These are phyloP conservation scores for Gentiana straminea DNA, from an alignment of 257 asterid genomes.

Conservation along the genomic window DNA sequence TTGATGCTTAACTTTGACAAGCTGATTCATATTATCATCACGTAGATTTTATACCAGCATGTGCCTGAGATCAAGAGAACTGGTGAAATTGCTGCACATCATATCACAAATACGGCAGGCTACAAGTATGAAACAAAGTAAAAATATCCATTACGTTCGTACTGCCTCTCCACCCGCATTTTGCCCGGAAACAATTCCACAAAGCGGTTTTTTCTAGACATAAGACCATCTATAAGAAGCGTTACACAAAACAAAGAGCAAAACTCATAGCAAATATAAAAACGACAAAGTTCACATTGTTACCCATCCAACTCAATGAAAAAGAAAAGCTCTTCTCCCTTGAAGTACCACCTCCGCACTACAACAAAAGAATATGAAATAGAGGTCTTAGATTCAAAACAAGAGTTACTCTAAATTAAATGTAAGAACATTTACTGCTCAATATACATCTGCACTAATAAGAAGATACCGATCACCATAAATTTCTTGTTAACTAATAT, in stretches of 20 bases:
- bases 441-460: no score
- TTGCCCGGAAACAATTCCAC: constrained; percentile 85
- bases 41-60: constrained; percentile 43
- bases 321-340: constrained; percentile 68
- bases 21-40: constrained; percentile 30
- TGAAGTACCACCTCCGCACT: constrained; percentile 77
- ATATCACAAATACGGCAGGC: background rate
- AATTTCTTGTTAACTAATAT: no score
- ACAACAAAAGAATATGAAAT: constrained; percentile 21
- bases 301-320: constrained; percentile 56
- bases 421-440: background rate
- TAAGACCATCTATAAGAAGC: constrained; percentile 15
- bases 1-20: constrained; percentile 32
- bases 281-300: constrained; percentile 6
- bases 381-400: background rate
- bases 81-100: constrained; percentile 7
- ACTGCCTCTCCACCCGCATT: constrained; percentile 82
- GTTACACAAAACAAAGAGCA: constrained; percentile 2
- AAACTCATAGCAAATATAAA: constrained; percentile 7
- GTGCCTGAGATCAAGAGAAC: constrained; percentile 43
- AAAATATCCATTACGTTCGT: constrained; percentile 35
- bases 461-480: no score
- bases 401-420: background rate
- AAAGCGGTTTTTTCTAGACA: constrained; percentile 50
- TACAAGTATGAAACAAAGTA: background rate